Conservation (phyloP, 2,329 filamentous ascomycete genomes). For the Aspergillus hiratsukae region DNA sequence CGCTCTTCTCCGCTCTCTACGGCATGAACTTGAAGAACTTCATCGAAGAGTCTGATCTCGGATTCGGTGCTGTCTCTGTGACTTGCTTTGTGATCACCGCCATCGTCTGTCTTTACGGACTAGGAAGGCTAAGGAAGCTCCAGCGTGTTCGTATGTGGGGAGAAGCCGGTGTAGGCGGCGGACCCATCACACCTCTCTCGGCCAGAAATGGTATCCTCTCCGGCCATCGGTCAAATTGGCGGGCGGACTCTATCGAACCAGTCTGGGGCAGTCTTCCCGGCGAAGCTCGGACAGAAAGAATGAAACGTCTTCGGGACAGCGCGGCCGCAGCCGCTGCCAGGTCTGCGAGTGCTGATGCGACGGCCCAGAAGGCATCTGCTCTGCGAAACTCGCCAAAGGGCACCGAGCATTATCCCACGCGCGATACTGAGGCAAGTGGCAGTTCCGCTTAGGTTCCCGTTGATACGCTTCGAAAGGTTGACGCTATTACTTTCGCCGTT, state of each 20-base stretch:
- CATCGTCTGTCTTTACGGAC: slow-evolving; percentile 76
- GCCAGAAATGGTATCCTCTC: slow-evolving; percentile 19
- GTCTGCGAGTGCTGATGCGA: slow-evolving; percentile 10
- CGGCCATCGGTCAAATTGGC: slow-evolving; percentile 36
- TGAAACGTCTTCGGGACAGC: slow-evolving; percentile 34
- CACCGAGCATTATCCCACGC: background rate
- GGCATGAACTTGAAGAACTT: slow-evolving; percentile 99
- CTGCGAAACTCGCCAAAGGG: background rate
- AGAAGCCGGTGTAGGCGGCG: slow-evolving; percentile 43
- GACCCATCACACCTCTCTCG: slow-evolving; percentile 24
- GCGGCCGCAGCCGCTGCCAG: slow-evolving; percentile 12
- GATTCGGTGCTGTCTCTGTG: slow-evolving; percentile 71
- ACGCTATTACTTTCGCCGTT: too few relatives aligned
- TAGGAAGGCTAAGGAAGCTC: slow-evolving; percentile 76
- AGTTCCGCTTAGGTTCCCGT: background rate
- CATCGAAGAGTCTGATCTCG: slow-evolving; percentile 86
- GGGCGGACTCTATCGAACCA: slow-evolving; percentile 41
- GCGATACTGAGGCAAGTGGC: background rate
- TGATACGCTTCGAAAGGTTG: background rate
- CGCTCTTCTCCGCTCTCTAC: slow-evolving; percentile 96
- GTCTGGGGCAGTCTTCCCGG: slow-evolving; percentile 36
- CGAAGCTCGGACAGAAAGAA: slow-evolving; percentile 34
- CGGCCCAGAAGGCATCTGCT: slow-evolving; percentile 6
- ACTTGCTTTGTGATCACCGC: slow-evolving; percentile 68
- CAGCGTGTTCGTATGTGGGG: slow-evolving; percentile 86